Conservation (phyloP, 768 basidiomycete genomes). For the Phlebiopsis gigantea region DNA sequence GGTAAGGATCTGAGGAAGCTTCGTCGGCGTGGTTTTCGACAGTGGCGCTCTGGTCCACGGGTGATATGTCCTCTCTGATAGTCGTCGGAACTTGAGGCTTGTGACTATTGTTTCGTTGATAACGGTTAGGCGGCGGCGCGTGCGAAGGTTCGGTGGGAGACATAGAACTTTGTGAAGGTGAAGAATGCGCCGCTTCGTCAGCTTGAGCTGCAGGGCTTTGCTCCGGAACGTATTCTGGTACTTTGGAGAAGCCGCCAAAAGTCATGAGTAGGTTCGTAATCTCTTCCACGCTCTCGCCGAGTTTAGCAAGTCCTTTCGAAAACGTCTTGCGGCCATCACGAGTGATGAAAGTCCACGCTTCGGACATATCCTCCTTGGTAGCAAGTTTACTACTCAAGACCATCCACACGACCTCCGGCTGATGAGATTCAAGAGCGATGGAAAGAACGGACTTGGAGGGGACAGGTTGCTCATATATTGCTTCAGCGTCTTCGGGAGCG, state of each 20-base stretch:
- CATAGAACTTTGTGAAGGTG: not conserved
- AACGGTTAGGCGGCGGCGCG: not conserved
- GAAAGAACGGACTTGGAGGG: conserved; percentile 41
- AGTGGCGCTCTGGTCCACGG: not conserved
- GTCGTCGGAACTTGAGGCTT: not conserved
- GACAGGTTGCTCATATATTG: conserved; percentile 45
- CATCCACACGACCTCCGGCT: conserved; percentile 62
- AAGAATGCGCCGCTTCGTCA: not conserved
- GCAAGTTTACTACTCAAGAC: conserved; percentile 57
- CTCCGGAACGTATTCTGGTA: not conserved
- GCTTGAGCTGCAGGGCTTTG: not conserved
- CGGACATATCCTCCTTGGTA: conserved; percentile 40
- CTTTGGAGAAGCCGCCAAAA: conserved; percentile 5
- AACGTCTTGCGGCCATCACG: not conserved
- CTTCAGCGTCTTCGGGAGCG: conserved; percentile 46
- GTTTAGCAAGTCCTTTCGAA: not conserved
- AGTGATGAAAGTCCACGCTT: conserved; percentile 43
- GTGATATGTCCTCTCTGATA: not conserved
- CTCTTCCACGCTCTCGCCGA: conserved; percentile 6
- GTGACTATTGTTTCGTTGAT: not conserved
- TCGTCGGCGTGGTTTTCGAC: not conserved
- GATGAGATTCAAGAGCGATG: conserved; percentile 52
- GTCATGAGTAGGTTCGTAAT: conserved; percentile 7
- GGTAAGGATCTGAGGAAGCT: not conserved
- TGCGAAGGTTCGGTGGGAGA: not conserved